A percentile compares a stretch with the other conserved stretches of the same genome.
phyloP scores from a whole-genome alignment of 2,329 filamentous ascomycete genomes.

The Phoma sp. region DNA sequence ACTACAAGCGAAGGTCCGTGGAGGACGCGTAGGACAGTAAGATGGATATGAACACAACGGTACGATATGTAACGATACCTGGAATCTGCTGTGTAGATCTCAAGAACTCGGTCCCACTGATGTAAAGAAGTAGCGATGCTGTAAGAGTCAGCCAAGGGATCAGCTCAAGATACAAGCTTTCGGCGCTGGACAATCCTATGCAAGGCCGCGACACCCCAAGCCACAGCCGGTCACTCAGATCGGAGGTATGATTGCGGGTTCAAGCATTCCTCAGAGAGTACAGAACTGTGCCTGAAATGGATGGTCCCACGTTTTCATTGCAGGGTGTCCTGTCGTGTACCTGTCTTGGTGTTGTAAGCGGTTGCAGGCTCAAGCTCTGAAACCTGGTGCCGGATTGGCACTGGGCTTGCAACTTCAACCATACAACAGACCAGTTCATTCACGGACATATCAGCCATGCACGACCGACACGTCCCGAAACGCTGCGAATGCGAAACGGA shows the following conservation, averaged over 20 bases:
- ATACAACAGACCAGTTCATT: slow-evolving; percentile 2
- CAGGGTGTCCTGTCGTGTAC: neutral
- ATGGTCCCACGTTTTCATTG: too few relatives aligned
- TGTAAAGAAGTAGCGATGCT: neutral
- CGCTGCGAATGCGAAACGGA: slow-evolving; percentile 10
- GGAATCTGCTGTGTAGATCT: too few relatives aligned
- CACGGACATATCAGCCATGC: slow-evolving; percentile 3
- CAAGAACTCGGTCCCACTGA: neutral
- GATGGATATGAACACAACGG: too few relatives aligned
- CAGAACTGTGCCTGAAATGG: too few relatives aligned
- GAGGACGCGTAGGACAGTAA: too few relatives aligned
- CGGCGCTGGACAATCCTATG: neutral
- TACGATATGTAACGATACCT: too few relatives aligned
- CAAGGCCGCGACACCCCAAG: slow-evolving; percentile 4
- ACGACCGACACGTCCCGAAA: slow-evolving; percentile 2
- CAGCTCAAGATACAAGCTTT: slow-evolving; percentile 5
- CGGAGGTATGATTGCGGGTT: neutral
- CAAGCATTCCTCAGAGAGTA: neutral
- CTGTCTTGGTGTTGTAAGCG: neutral
- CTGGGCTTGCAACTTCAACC: neutral
- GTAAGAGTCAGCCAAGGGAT: slow-evolving; percentile 5
- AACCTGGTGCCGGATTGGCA: neutral
- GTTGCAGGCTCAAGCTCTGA: slow-evolving; percentile 5
- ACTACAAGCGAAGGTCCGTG: too few relatives aligned
- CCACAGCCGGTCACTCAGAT: neutral